These are phyloP conservation scores for Phytophthora pinifolia DNA, from an alignment of 352 stramenopile species.

Conservation along the genomic window DNA sequence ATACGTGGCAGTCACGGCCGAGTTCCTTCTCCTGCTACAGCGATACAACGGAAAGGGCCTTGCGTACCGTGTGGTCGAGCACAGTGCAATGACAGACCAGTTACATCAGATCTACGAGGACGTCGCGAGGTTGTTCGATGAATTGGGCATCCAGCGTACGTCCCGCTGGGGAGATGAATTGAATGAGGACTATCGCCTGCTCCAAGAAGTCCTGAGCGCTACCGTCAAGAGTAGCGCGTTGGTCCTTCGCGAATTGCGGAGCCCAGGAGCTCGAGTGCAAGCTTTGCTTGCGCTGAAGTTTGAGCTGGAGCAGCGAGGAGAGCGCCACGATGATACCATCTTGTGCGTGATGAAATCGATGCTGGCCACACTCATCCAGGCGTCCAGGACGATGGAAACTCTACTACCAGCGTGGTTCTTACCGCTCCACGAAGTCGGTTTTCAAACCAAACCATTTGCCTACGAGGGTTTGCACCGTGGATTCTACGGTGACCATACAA, in stretches of 20 bases:
- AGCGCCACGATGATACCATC: conserved; percentile 2
- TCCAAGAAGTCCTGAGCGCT: neutral
- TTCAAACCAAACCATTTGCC: conserved; percentile 17
- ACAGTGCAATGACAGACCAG: conserved; percentile 22
- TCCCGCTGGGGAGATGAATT: conserved; percentile 24
- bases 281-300: conserved; percentile 19
- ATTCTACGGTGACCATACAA: conserved; percentile 8
- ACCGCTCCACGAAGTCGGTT: conserved; percentile 20
- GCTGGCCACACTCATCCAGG: conserved; percentile 4
- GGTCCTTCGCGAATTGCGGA: conserved; percentile 12
- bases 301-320: conserved; percentile 12
- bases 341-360: conserved; percentile 12
- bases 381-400: neutral
- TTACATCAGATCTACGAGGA: conserved; percentile 22
- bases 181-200: conserved; percentile 7
- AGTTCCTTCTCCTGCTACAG: conserved; percentile 3
- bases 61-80: conserved; percentile 1
- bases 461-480: conserved; percentile 14
- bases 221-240: neutral
- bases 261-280: conserved; percentile 11
- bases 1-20: neutral
- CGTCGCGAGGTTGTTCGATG: conserved; percentile 19
- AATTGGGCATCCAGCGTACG: conserved; percentile 17
- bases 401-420: conserved; percentile 20
- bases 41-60: conserved; percentile 4